A percentile compares a stretch with the other conserved stretches of the same genome.
phyloP scores from a whole-genome alignment of 1,139 yeast species.

The Suhomyces atakaporum region DNA sequence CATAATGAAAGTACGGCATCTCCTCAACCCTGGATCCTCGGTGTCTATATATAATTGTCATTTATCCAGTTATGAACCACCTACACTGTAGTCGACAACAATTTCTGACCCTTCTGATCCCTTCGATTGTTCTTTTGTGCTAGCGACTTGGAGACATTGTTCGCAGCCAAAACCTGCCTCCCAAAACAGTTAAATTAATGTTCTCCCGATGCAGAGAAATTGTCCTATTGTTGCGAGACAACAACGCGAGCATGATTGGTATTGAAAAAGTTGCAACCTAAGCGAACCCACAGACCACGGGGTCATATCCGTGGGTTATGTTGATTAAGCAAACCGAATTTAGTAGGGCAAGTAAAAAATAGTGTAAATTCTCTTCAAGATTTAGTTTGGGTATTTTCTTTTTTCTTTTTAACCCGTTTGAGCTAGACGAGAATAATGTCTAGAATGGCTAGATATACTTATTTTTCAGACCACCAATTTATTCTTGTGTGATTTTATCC shows the following conservation, averaged over 20 bases:
- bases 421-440: too few relatives aligned
- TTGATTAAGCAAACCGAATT: too few relatives aligned
- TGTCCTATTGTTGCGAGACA: not conserved
- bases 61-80: not conserved
- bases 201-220: not conserved
- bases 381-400: too few relatives aligned
- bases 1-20: not conserved
- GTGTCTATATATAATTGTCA: not conserved
- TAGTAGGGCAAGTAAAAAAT: too few relatives aligned
- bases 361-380: too few relatives aligned
- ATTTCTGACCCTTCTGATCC: conserved; percentile 1
- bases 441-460: too few relatives aligned
- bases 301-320: too few relatives aligned
- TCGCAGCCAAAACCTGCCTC: conserved; percentile 9
- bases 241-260: not conserved
- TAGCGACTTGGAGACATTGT: conserved; percentile 5
- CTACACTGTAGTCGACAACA: not conserved
- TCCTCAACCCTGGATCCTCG: not conserved
- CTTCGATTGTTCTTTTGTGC: conserved; percentile 7
- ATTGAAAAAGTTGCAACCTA: too few relatives aligned
- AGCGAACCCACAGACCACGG: too few relatives aligned
- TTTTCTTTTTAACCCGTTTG: too few relatives aligned
- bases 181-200: conserved; percentile 10
- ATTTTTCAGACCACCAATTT: too few relatives aligned
- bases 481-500: too few relatives aligned